A percentile compares a stretch with the other conserved stretches of the same genome.
Evolutionary conservation across 345 rosid species (phyloP).

Genomic region (Physaria fendleri): DNA sequence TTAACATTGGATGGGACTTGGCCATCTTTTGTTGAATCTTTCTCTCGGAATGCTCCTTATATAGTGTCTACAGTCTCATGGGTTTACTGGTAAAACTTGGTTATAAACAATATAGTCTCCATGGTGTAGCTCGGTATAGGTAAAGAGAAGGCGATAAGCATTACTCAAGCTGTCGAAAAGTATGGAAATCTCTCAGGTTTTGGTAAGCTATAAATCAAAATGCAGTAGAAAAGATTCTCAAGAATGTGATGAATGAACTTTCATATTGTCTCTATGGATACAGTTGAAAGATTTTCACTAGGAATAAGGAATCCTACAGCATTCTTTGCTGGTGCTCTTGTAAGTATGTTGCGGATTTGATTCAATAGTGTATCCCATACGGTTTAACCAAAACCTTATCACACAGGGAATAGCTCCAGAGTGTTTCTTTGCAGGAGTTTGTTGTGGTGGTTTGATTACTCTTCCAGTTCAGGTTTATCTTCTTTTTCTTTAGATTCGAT

Average conservation of each 20-base stretch:
- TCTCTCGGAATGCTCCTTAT: constrained; percentile 53
- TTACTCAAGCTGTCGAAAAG: constrained; percentile 46
- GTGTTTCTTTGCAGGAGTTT: constrained; percentile 86
- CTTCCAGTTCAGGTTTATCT: constrained; percentile 66
- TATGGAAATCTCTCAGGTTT: constrained; percentile 78
- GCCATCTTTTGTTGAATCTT: constrained; percentile 61
- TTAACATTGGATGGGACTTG: constrained; percentile 78
- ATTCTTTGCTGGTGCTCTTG: constrained; percentile 76
- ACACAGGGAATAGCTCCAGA: constrained; percentile 92
- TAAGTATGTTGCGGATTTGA: constrained; percentile 27
- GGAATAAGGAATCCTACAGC: constrained; percentile 89
- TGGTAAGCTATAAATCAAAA: constrained; percentile 47
- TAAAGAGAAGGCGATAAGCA: constrained; percentile 55
- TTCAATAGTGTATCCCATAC: not conserved
- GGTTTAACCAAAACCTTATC: no score
- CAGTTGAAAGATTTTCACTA: constrained; percentile 81
- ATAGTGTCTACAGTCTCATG: constrained; percentile 65
- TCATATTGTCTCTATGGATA: constrained; percentile 4
- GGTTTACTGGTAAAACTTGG: constrained; percentile 73
- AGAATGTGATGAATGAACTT: not conserved
- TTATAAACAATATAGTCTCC: not conserved
- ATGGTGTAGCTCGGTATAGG: constrained; percentile 58
- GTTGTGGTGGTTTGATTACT: constrained; percentile 83
- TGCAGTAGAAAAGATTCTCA: not conserved
- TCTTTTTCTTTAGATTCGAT: not conserved